These are phyloP conservation scores for Aspergillus homomorphus DNA, from an alignment of 495 filamentous ascomycete species.

Conservation along the genomic window DNA sequence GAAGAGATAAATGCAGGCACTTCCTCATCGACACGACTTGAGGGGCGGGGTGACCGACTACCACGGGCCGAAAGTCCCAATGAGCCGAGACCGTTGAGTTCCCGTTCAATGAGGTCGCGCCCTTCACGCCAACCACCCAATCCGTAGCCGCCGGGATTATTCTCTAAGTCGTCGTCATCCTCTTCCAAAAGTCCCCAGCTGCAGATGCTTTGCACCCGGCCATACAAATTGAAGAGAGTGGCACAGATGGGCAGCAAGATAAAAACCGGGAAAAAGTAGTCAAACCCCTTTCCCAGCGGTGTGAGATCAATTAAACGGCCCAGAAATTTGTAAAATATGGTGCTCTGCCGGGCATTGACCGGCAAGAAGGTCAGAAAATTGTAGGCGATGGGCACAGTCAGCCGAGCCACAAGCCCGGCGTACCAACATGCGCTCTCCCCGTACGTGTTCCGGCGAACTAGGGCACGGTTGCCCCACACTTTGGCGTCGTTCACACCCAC, in stretches of 20 bases:
- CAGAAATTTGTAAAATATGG: constrained; percentile 83
- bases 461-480: constrained; percentile 89
- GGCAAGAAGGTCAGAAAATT: constrained; percentile 92
- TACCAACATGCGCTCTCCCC: constrained; percentile 94
- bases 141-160: constrained; percentile 61
- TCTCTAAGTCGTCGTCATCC: constrained; percentile 70
- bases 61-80: constrained; percentile 43
- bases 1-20: constrained; percentile 30
- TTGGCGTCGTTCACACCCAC: constrained; percentile 84
- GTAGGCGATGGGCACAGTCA: constrained; percentile 89
- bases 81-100: constrained; percentile 64
- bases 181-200: constrained; percentile 76
- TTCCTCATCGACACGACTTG: constrained; percentile 24
- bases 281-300: constrained; percentile 77
- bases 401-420: constrained; percentile 78
- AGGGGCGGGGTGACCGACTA: constrained; percentile 32
- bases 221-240: constrained; percentile 83
- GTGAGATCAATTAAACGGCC: constrained; percentile 83
- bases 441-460: constrained; percentile 87
- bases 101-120: constrained; percentile 86
- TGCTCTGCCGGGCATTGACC: constrained; percentile 58
- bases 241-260: constrained; percentile 81
- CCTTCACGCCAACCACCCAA: constrained; percentile 91
- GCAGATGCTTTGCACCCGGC: constrained; percentile 68
- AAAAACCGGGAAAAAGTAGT: constrained; percentile 81